phyloP scores from a whole-genome alignment of 2,329 filamentous ascomycete species.

The Rutstroemia sp. region DNA sequence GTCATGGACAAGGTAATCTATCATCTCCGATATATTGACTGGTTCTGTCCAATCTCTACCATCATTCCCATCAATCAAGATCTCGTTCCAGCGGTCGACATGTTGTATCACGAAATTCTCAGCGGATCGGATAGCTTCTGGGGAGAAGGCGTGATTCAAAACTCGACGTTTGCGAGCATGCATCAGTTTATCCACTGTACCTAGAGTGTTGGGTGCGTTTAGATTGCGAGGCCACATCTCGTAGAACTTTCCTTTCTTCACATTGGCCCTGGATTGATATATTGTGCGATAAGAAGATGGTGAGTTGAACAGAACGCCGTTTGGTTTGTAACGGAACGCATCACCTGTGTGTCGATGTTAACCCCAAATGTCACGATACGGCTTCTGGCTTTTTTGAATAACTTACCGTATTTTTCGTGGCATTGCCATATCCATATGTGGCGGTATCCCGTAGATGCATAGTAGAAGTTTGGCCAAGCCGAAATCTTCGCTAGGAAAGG shows the following conservation, averaged over 20 bases:
- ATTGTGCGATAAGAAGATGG: background rate
- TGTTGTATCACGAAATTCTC: background rate
- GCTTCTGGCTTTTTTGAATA: background rate
- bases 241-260: background rate
- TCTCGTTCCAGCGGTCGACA: background rate
- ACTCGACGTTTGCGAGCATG: background rate
- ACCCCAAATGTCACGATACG: background rate
- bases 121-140: background rate
- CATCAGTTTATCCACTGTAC: background rate
- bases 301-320: background rate
- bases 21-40: background rate
- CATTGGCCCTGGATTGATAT: background rate
- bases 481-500: slow-evolving; percentile 28
- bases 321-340: background rate
- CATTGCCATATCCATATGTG: slow-evolving; percentile 28
- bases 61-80: background rate
- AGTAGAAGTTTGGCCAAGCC: slow-evolving; percentile 22
- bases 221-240: background rate
- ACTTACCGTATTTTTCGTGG: slow-evolving; percentile 35
- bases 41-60: background rate
- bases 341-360: background rate
- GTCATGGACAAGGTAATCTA: background rate
- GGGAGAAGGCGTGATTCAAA: background rate
- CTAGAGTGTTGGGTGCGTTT: background rate
- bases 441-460: slow-evolving; percentile 28